A percentile compares a stretch with the other conserved stretches of the same genome.
Evolutionary conservation across 345 rosid genomes (phyloP).

Genomic region (Capsella bursapastoris): DNA sequence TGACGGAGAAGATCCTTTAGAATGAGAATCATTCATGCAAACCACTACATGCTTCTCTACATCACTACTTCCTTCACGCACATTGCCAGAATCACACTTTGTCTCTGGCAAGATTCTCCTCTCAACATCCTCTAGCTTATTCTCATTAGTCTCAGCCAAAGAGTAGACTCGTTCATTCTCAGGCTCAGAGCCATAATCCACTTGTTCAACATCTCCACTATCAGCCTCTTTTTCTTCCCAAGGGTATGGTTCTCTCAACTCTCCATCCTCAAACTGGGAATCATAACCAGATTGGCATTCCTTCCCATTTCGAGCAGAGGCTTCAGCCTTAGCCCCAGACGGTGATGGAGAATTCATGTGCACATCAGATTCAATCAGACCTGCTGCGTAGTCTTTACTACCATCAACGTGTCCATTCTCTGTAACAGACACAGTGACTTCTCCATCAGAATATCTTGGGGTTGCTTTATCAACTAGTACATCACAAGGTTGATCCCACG

Average conservation of each 20-base stretch:
- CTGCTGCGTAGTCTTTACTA: not conserved
- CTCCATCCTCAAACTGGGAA: conserved; percentile 72
- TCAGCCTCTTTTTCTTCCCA: conserved; percentile 54
- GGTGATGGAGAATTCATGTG: conserved; percentile 6
- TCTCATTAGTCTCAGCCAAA: conserved; percentile 43
- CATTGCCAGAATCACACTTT: conserved; percentile 5
- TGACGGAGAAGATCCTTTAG: conserved; percentile 33
- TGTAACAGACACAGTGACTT: conserved; percentile 8
- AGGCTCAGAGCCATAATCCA: conserved; percentile 60
- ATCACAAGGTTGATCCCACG: conserved; percentile 57
- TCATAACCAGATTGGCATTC: conserved; percentile 59
- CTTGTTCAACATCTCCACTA: conserved; percentile 53
- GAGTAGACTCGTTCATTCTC: conserved; percentile 50
- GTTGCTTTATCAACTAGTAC: conserved; percentile 25
- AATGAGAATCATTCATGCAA: conserved; percentile 31
- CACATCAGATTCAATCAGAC: conserved; percentile 38
- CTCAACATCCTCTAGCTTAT: conserved; percentile 44
- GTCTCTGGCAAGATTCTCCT: conserved; percentile 27
- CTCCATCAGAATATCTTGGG: conserved; percentile 22
- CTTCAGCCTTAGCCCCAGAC: conserved; percentile 5
- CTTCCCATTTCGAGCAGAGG: conserved; percentile 22
- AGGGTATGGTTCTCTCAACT: conserved; percentile 57
- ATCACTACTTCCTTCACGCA: conserved; percentile 38
- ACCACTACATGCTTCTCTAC: conserved; percentile 42
- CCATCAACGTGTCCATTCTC: conserved; percentile 15